phyloP scores from a whole-genome alignment of 202 grass and related monocot genomes.

The Zoysia matrella region DNA sequence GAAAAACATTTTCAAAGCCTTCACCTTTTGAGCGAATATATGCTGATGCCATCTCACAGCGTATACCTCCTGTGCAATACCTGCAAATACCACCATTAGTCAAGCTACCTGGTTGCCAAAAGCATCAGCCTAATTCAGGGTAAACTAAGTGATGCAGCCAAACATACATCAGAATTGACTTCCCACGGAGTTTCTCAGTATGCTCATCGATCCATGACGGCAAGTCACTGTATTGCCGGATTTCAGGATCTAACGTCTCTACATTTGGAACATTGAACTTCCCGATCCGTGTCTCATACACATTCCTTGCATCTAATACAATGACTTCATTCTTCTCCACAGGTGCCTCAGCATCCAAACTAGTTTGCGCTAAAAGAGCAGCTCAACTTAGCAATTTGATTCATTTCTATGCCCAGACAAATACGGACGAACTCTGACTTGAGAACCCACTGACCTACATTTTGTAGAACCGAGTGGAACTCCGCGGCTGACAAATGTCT shows the following conservation, averaged over 20 bases:
- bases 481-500: constrained; percentile 68
- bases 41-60: constrained; percentile 89
- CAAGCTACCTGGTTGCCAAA: constrained; percentile 1
- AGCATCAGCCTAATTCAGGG: not conserved
- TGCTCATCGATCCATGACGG: constrained; percentile 86
- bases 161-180: constrained; percentile 86
- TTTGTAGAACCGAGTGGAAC: constrained; percentile 78
- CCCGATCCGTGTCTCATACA: constrained; percentile 89
- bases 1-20: constrained; percentile 91
- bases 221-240: constrained; percentile 89
- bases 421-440: not conserved
- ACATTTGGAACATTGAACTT: constrained; percentile 83
- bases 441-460: constrained; percentile 51
- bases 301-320: constrained; percentile 82
- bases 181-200: constrained; percentile 68
- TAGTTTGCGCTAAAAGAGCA: constrained; percentile 27
- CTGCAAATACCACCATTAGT: constrained; percentile 48
- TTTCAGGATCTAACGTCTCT: constrained; percentile 78
- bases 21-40: constrained; percentile 92
- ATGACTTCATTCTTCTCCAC: constrained; percentile 56
- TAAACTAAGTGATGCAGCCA: not conserved
- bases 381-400: not conserved
- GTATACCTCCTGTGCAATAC: constrained; percentile 92
- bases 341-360: constrained; percentile 33
- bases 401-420: not conserved